Evolutionary conservation across 2,329 filamentous ascomycete species (phyloP), one percentile per base, ranked within the genome.

Genomic region (Cadophora sp.): DNA sequence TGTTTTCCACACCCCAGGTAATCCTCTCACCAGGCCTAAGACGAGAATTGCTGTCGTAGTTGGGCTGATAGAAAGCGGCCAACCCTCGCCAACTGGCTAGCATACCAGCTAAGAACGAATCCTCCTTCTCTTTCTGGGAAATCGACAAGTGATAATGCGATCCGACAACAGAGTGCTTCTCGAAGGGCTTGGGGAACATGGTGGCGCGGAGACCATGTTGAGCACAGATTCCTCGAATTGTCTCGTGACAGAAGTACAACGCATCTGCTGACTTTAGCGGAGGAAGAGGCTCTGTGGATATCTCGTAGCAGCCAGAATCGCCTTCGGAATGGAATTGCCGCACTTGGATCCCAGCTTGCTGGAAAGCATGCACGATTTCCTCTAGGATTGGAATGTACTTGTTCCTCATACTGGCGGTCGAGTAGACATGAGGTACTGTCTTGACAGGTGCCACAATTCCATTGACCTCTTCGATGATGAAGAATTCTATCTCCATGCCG

Each of bases 401-500:
- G 85, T 56, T 90, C 83, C 41, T 87, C 84, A 0, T 87, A 89
- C 90, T 90, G 93, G 3, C 87, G 59, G 84, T 82, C 8, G 84
- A 85, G 14, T 83, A 76, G 0, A 90, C 82, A 1, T 78, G 73
- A 14, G 79, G 77, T 48, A 80, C 81, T 33, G 74, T 73, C 56
- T 68, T 72, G 70, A 82, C 79, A n/a, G 59, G 59, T 7, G 78
- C 77, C 16, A 58, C 30, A 7, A 48, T 22, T 4, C 78, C 74
- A 4, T 53, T 41, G 14, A 30, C 33, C 24, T 75, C 48, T 74
- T 18, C 82, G 68, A 94, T 80, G 67, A 96, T 87, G 2, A 91
- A 83, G 16, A 95, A 87, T 77, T 96, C 92, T 48, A 96, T 87
- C 77, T 96, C 93, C 71, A 95, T 94, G 0, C 93, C 93, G 22